Conservation (phyloP, 805 yeast genomes). For the Kodamaea laetipori region DNA sequence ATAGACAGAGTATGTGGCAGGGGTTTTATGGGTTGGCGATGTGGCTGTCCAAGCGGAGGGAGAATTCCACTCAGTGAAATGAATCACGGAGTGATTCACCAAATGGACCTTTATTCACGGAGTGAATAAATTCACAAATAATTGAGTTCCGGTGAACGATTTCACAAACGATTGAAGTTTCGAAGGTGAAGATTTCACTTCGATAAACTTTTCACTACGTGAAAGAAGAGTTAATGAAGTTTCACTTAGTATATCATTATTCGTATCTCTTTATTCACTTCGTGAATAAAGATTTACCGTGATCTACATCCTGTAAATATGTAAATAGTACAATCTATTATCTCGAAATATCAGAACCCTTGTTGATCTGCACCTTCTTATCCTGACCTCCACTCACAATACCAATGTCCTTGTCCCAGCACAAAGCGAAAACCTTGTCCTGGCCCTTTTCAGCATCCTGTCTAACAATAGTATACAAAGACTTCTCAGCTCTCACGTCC, state of each 20-base stretch:
- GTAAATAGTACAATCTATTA: not conserved
- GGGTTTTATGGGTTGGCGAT: constrained; percentile 70
- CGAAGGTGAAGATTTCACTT: too few relatives aligned
- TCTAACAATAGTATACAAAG: constrained; percentile 81
- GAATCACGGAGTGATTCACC: not conserved
- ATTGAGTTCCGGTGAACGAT: too few relatives aligned
- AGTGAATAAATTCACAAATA: too few relatives aligned
- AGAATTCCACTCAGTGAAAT: constrained; percentile 17
- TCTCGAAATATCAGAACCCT: constrained; percentile 23
- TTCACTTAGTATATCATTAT: too few relatives aligned
- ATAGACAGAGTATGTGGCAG: constrained; percentile 68
- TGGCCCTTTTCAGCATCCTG: constrained; percentile 50
- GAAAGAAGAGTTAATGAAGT: too few relatives aligned
- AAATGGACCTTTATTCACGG: not conserved
- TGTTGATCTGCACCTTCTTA: constrained; percentile 85
- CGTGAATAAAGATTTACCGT: too few relatives aligned
- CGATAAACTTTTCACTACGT: too few relatives aligned
- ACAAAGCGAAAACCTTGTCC: constrained; percentile 80
- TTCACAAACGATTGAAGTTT: not conserved
- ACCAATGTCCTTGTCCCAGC: constrained; percentile 80
- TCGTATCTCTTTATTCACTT: too few relatives aligned
- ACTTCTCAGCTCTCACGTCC: constrained; percentile 87
- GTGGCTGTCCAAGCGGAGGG: constrained; percentile 50
- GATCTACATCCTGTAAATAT: too few relatives aligned
- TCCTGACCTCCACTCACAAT: constrained; percentile 93